These are phyloP conservation scores for Sclerotinia sclerotiorum DNA, from an alignment of 2,329 filamentous ascomycete species.

Conservation along the genomic window DNA sequence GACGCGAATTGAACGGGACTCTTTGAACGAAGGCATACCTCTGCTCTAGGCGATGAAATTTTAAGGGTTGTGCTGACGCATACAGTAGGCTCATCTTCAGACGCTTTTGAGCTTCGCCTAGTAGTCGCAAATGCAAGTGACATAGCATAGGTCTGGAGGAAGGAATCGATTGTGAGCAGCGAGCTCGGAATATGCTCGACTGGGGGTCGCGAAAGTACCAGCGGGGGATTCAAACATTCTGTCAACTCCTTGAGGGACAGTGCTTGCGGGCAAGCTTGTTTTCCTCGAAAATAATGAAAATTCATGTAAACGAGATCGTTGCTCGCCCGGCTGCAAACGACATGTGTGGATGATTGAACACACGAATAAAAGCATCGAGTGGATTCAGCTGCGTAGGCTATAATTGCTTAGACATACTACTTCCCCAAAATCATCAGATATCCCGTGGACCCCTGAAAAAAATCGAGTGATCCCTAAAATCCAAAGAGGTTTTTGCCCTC, in stretches of 20 bases:
- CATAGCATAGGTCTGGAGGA: background rate
- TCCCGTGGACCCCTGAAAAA: background rate
- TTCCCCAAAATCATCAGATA: background rate
- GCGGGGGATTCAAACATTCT: background rate
- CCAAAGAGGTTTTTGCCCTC: slow-evolving; percentile 34
- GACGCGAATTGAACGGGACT: background rate
- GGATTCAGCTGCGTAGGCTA: background rate
- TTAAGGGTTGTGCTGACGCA: background rate
- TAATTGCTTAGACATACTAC: background rate
- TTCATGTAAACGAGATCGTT: background rate
- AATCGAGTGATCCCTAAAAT: slow-evolving; percentile 20
- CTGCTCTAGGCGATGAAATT: background rate
- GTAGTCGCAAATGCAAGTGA: background rate
- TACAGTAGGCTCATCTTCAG: background rate
- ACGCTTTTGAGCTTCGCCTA: background rate
- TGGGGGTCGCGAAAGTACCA: background rate
- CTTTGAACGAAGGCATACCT: background rate
- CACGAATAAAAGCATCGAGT: background rate
- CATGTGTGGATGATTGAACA: background rate
- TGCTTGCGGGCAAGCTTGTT: background rate
- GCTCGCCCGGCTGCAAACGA: background rate
- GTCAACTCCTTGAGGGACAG: background rate
- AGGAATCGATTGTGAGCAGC: background rate
- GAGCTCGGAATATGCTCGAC: background rate
- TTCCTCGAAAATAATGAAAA: background rate